Evolutionary conservation across 345 rosid genomes (phyloP).

Genomic region (Euphorbia tirucalli): DNA sequence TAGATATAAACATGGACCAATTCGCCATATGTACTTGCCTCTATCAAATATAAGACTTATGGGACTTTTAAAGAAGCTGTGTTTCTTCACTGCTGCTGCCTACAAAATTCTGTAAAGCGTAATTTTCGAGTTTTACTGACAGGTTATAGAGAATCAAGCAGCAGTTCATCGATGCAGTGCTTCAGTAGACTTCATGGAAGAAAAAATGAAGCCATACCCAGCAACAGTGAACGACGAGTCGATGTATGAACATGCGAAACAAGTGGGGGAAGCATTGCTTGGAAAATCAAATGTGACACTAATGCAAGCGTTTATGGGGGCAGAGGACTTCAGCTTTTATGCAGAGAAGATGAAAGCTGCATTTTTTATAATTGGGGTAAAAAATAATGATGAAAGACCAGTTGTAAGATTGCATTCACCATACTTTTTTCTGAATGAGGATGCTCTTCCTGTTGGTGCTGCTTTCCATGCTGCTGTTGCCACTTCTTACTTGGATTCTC

Average conservation of each 20-base stretch:
- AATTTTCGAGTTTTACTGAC: too few species aligned
- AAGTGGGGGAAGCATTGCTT: constrained; percentile 38
- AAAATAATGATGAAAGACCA: constrained; percentile 20
- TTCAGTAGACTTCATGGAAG: constrained; percentile 45
- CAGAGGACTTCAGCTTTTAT: constrained; percentile 67
- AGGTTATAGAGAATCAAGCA: constrained; percentile 48
- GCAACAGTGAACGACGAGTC: constrained; percentile 43
- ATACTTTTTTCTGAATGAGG: constrained; percentile 42
- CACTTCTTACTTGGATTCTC: constrained; percentile 40
- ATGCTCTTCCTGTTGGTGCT: constrained; percentile 53
- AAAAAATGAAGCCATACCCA: constrained; percentile 42
- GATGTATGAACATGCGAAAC: constrained; percentile 43
- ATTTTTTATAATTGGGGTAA: constrained; percentile 37
- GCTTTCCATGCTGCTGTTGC: constrained; percentile 61
- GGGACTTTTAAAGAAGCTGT: too few species aligned
- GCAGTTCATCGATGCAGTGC: constrained; percentile 48
- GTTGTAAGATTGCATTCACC: constrained; percentile 35
- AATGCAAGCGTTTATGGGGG: constrained; percentile 38
- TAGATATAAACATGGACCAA: background rate
- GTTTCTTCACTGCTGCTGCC: too few species aligned
- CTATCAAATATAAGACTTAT: too few species aligned
- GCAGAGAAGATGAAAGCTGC: constrained; percentile 45
- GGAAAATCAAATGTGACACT: constrained; percentile 43
- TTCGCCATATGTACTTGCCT: too few species aligned
- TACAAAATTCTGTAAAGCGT: too few species aligned